Base-by-base conservation (phyloP, 306 rosid genomes). In the Pyrus bretschneideri region DNA sequence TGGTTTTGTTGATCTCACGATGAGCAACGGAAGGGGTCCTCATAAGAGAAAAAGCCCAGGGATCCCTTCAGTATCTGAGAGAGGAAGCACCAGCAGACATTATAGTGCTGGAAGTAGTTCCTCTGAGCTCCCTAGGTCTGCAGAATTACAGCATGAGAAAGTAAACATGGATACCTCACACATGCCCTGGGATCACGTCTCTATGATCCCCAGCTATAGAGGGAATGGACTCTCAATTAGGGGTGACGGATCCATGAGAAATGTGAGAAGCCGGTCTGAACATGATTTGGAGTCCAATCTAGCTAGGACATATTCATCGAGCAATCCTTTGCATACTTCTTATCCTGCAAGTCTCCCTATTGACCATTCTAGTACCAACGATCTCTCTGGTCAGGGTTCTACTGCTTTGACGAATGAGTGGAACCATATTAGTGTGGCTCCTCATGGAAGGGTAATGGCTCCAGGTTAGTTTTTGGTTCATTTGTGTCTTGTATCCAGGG, bases 41-140 rank as follows among this genome's bases (percentile, higher is more conserved):
- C 91, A 89, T 86, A 93, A 93, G 85, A 84, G 96, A 1, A 93
- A 93, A 86, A 90, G 92, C 80, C 93, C 97, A 59, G 97, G 92
- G 79, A 82, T 87, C 80, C 90, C 91, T 67, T 78, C 93, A 66
- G 86, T 81, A 33, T 74, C 78, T 70, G 97, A 92, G 85, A 87
- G 92, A 85, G 97, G 96, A 78, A 80, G 93, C 82, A 44, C 93
- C 46, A 93, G 96, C 80, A 86, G 92, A 79, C 83, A 86, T 76
- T 77, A 72, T 22, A 83, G 81, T 65, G 79, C 91, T 57, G 96
- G 96, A 69, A 86, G 90, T 80, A 86, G 90, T 81, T 87, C 97
- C 75, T 83, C 87, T 69, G 93, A 83, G 63, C 73, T 83, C 74
- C 87, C 93, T 76, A 75, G 69, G 60, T 74, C 96, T 81, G 79